Conservation (phyloP, 2,329 filamentous ascomycete genomes). For the Cordyceps militaris region DNA sequence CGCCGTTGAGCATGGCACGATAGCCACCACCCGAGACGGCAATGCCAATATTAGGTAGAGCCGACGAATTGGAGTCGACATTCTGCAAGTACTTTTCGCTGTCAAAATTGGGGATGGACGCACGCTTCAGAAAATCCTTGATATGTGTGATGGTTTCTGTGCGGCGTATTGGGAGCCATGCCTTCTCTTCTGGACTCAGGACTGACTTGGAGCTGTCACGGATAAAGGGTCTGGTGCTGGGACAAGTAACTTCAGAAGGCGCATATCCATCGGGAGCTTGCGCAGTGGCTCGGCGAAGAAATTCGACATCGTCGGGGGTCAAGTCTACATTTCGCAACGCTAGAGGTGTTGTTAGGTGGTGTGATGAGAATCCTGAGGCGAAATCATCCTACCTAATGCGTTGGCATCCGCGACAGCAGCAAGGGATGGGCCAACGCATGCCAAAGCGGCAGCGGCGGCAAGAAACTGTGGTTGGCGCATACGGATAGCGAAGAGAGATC, state of each 20-base stretch:
- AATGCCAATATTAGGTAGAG: constrained; percentile 57
- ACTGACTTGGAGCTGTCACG: constrained; percentile 44
- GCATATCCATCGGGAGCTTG: constrained; percentile 54
- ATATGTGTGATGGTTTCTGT: constrained; percentile 70
- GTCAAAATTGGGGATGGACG: constrained; percentile 73
- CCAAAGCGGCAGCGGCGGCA: constrained; percentile 1
- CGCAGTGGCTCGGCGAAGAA: constrained; percentile 10
- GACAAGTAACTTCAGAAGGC: constrained; percentile 62
- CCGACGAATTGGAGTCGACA: constrained; percentile 24
- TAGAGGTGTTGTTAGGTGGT: background rate
- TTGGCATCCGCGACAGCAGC: constrained; percentile 1
- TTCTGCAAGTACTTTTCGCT: constrained; percentile 59
- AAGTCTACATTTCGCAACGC: background rate
- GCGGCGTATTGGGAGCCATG: constrained; percentile 67
- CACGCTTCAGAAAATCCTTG: constrained; percentile 61
- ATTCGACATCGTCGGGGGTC: constrained; percentile 1
- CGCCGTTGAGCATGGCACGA: constrained; percentile 74
- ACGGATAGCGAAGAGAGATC: background rate
- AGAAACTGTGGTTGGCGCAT: constrained; percentile 10
- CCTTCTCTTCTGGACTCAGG: constrained; percentile 62
- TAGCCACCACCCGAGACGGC: constrained; percentile 82
- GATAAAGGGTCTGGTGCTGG: constrained; percentile 59
- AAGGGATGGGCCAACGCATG: background rate
- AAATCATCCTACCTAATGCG: background rate
- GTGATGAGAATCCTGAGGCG: background rate